A percentile compares a stretch with the other conserved stretches of the same genome.
These are phyloP conservation scores for Avena sativa DNA, from an alignment of 176 grass and related monocot species.

Conservation along the genomic window DNA sequence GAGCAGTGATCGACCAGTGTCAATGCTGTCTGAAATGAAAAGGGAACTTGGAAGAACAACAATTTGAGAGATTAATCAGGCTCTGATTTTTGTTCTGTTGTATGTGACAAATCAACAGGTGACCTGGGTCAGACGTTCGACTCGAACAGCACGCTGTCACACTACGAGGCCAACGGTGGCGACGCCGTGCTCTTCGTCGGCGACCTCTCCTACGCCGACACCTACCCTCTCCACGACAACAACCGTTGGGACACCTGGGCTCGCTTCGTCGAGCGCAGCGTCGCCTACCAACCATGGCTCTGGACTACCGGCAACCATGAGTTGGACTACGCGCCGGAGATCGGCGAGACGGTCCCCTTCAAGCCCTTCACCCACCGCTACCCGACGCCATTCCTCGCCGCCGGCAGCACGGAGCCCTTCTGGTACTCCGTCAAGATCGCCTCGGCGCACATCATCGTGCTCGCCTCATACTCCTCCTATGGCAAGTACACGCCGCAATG, in stretches of 20 bases:
- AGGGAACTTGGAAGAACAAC: background rate
- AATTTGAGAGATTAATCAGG: background rate
- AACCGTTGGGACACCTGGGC: constrained; percentile 69
- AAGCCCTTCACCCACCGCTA: constrained; percentile 33
- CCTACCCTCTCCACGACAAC: constrained; percentile 58
- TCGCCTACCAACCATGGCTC: constrained; percentile 69
- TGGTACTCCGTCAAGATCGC: constrained; percentile 28
- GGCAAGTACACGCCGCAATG: constrained; percentile 30
- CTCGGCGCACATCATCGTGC: constrained; percentile 6
- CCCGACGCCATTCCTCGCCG: constrained; percentile 6
- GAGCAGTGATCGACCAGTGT: background rate
- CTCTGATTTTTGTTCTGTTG: background rate
- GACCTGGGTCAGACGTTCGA: constrained; percentile 67
- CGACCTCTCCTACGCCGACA: constrained; percentile 75
- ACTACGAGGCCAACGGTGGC: constrained; percentile 53
- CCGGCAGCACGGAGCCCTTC: constrained; percentile 15
- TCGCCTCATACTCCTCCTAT: constrained; percentile 9
- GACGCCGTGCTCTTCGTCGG: constrained; percentile 68
- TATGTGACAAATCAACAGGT: background rate
- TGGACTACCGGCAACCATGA: constrained; percentile 73
- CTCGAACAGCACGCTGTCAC: constrained; percentile 64
- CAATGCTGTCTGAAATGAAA: background rate
- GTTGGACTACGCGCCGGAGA: constrained; percentile 58
- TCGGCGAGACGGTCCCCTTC: constrained; percentile 20
- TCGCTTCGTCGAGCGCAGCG: constrained; percentile 60